Evolutionary conservation across 1,139 yeast genomes (phyloP), one percentile per base, ranked within the genome.

Genomic region (Yamadazyma sp.): DNA sequence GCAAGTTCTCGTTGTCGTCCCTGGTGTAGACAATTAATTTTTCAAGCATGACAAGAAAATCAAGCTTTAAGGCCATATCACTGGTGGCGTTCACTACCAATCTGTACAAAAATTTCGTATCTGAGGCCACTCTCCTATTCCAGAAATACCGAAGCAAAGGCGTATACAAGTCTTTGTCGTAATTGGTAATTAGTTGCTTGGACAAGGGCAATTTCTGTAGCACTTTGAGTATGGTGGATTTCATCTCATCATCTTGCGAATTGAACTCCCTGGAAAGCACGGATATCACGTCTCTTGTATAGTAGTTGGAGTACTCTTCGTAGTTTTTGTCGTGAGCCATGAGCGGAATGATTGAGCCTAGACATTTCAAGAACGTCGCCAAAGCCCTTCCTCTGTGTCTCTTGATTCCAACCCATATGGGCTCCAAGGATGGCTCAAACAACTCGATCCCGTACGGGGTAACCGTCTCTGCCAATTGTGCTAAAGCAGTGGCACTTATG

Each of bases 391-490:
- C 98, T 45, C 96, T 70, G 48, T 87, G 95, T 33, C 74, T 74
- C 38, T 81, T 74, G 23, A 88, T 75, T 2, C 96, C 97, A 15
- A 69, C 64, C 96, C 96, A 89, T 6, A 88, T 61, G 0, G 91
- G 87, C 46, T 86, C 92, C 30, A 92, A 58, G 2, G 69, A 59
- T 7, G 58, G 64, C 48, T 86, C 94, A 59, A 92, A 91, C 0
- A 94, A 79, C 52, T 88, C 97, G 41, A 87, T 84, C 36, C 98
- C 98, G 61, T 85, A 88, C 0, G 98, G 98, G 17, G 79, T 72
- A 1, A 91, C 80, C n/a, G 86, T 83, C 36, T 87, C 94, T 0
- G 98, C 98, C 27, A 92, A 60, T 5, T 83, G 78, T 0, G 94
- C 70, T 1, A 91, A 53, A 0, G 96, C 81, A 25, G 74, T 64